Evolutionary conservation across 306 rosid genomes (phyloP).

Genomic region (Hippophae tibetana): DNA sequence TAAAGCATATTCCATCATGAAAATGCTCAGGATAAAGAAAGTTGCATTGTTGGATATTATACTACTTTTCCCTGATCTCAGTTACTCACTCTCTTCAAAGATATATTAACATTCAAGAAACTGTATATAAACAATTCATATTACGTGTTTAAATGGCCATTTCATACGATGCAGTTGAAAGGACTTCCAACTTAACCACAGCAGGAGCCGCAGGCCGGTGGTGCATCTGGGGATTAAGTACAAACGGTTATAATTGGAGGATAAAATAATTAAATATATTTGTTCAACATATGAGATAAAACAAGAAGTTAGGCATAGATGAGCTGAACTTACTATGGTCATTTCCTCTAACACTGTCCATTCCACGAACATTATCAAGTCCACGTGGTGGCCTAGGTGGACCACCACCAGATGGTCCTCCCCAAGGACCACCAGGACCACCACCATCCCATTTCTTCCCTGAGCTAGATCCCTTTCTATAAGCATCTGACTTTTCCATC

Average conservation of each 20-base stretch:
- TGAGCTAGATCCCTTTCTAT: conserved; percentile 63
- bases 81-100: conserved; percentile 2
- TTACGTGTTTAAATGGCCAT: background rate
- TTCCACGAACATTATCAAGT: conserved; percentile 80
- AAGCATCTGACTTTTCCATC: conserved; percentile 90
- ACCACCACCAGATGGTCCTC: conserved; percentile 78
- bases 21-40: too few species aligned
- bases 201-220: conserved; percentile 98
- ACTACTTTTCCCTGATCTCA: background rate
- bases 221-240: conserved; percentile 42
- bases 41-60: background rate
- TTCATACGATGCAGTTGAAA: conserved; percentile 2
- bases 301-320: background rate
- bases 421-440: conserved; percentile 78
- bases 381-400: conserved; percentile 86
- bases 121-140: conserved; percentile 1
- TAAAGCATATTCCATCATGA: too few species aligned
- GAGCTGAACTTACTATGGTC: conserved; percentile 68
- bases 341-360: conserved; percentile 45
- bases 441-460: conserved; percentile 87
- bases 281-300: background rate
- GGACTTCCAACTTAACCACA: conserved; percentile 48
- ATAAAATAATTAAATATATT: background rate
- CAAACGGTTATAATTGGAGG: conserved; percentile 3
- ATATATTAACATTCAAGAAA: conserved; percentile 5